phyloP scores from a whole-genome alignment of 225 moss, liverwort and hornwort species.

The Marchantia paleacea region DNA sequence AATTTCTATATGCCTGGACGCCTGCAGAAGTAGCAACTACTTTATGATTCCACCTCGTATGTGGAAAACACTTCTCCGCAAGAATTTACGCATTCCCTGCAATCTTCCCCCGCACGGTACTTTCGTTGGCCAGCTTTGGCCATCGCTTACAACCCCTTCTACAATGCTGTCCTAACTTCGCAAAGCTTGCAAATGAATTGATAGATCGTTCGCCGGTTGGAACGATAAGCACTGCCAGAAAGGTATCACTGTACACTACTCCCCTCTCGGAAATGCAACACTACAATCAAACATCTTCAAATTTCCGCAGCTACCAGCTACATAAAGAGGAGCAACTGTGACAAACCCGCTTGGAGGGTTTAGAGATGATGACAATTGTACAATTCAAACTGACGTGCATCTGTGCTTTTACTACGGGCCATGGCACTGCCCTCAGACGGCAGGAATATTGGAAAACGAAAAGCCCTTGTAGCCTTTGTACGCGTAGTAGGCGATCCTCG shows the following conservation, averaged over 20 bases:
- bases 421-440: constrained; percentile 43
- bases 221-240: constrained; percentile 1
- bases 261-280: constrained; percentile 12
- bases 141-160: neutral
- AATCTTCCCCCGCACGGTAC: constrained; percentile 2
- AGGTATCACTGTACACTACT: constrained; percentile 13
- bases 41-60: neutral
- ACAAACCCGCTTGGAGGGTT: constrained; percentile 2
- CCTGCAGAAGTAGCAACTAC: constrained; percentile 9
- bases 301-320: neutral
- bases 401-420: neutral
- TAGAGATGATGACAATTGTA: constrained; percentile 5
- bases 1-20: neutral
- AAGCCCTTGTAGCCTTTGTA: constrained; percentile 89
- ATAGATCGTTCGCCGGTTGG: neutral
- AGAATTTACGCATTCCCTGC: neutral
- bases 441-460: constrained; percentile 75
- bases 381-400: constrained; percentile 4
- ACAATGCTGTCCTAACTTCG: constrained; percentile 10
- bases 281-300: constrained; percentile 6
- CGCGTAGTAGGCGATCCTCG: constrained; percentile 77
- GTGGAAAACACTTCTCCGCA: neutral
- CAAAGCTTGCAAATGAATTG: neutral
- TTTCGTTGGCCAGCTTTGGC: neutral
- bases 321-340: constrained; percentile 15